Conservation (phyloP, 1,284 basidiomycete species). For the Sphagnurus paluster region DNA sequence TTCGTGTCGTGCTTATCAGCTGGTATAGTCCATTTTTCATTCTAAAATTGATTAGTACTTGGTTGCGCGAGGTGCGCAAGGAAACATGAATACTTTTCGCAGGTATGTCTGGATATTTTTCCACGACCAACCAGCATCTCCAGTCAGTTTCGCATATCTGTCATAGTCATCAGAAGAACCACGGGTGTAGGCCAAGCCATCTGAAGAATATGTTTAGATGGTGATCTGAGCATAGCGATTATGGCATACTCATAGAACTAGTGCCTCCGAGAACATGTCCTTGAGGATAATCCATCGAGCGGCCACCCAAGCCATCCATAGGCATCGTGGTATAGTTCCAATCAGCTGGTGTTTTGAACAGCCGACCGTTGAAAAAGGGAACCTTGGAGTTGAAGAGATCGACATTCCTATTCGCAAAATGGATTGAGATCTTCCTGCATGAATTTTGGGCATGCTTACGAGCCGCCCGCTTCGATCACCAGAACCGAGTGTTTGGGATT, state of each 20-base stretch:
- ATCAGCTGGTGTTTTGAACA: constrained; percentile 18
- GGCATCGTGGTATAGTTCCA: constrained; percentile 21
- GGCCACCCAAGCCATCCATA: constrained; percentile 14
- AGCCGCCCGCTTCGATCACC: constrained; percentile 19
- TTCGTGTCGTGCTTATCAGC: constrained; percentile 26
- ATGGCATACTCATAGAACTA: constrained; percentile 16
- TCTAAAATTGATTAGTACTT: constrained; percentile 14
- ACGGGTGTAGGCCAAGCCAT: constrained; percentile 18
- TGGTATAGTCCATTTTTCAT: constrained; percentile 23
- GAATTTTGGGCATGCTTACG: constrained; percentile 9
- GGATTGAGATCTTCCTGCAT: neutral
- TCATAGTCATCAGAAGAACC: constrained; percentile 26
- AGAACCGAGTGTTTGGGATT: constrained; percentile 16
- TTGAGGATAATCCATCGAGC: constrained; percentile 16
- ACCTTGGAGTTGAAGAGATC: constrained; percentile 14
- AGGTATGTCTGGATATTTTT: constrained; percentile 24
- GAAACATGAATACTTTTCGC: constrained; percentile 15
- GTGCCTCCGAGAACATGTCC: constrained; percentile 22
- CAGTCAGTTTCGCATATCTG: constrained; percentile 22
- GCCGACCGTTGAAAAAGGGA: constrained; percentile 19
- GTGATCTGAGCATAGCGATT: no score
- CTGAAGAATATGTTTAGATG: no score
- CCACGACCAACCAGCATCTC: constrained; percentile 24
- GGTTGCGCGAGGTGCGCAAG: neutral
- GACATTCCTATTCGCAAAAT: constrained; percentile 1